Evolutionary conservation across 1,284 basidiomycete genomes (phyloP).

Genomic region (Mycosarcoma maydis): DNA sequence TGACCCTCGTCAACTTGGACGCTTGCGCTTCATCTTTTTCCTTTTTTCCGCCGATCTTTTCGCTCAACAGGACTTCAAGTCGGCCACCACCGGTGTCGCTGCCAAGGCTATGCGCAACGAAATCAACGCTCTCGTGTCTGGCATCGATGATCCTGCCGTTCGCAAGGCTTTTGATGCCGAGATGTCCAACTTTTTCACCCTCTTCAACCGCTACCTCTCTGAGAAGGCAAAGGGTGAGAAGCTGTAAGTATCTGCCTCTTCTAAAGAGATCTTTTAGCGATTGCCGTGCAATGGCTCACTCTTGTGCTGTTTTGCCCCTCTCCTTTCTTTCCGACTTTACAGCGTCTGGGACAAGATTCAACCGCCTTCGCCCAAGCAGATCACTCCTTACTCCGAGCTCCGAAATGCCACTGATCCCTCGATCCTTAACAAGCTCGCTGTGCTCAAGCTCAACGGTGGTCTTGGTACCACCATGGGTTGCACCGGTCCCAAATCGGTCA

Average conservation of each 20-base stretch:
- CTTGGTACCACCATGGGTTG: slow-evolving; percentile 94
- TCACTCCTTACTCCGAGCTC: slow-evolving; percentile 86
- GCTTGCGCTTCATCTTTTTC: background rate
- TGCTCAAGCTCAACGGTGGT: slow-evolving; percentile 99
- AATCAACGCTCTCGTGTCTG: slow-evolving; percentile 87
- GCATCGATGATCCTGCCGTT: slow-evolving; percentile 71
- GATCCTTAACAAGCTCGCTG: slow-evolving; percentile 76
- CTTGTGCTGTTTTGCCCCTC: too few species aligned
- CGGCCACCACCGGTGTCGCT: slow-evolving; percentile 94
- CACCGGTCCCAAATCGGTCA: slow-evolving; percentile 74
- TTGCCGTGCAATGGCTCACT: too few species aligned
- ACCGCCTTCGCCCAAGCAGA: slow-evolving; percentile 90
- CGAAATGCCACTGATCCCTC: slow-evolving; percentile 61
- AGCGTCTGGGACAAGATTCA: slow-evolving; percentile 98
- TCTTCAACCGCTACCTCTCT: slow-evolving; percentile 96
- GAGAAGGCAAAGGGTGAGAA: slow-evolving; percentile 94
- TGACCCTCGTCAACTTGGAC: too few species aligned
- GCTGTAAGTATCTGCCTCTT: slow-evolving; percentile 74
- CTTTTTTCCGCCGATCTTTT: background rate
- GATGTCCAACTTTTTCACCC: slow-evolving; percentile 98
- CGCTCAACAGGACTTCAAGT: slow-evolving; percentile 80
- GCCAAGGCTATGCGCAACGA: slow-evolving; percentile 99
- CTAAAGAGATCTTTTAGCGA: too few species aligned
- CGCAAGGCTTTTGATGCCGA: slow-evolving; percentile 91
- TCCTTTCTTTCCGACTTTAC: slow-evolving; percentile 4